phyloP scores from a whole-genome alignment of 345 rosid genomes.

The Populus nigra region DNA sequence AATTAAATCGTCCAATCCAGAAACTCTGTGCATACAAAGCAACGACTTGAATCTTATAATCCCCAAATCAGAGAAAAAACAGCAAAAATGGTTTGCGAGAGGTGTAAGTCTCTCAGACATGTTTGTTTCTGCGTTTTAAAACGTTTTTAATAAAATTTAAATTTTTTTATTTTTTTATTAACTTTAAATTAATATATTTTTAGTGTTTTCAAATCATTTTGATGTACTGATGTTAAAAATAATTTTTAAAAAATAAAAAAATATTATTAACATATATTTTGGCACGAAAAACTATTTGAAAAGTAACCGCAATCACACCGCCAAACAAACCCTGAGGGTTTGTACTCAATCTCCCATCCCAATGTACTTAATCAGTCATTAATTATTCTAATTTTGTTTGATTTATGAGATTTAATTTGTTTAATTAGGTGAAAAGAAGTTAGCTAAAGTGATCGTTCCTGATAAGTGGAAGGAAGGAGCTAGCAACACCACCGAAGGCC shows the following conservation, averaged over 20 bases:
- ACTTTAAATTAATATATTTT: too few relatives aligned
- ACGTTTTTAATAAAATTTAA: too few relatives aligned
- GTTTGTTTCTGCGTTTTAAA: too few relatives aligned
- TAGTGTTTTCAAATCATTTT: too few relatives aligned
- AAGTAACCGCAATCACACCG: too few relatives aligned
- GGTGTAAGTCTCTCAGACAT: conserved; percentile 64
- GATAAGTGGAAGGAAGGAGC: conserved; percentile 99
- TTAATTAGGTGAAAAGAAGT: conserved; percentile 80
- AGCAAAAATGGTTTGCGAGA: conserved; percentile 81
- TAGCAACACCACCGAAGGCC: conserved; percentile 83
- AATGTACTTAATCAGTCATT: background rate
- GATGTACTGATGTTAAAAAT: too few relatives aligned
- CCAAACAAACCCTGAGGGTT: too few relatives aligned
- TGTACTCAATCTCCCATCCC: background rate
- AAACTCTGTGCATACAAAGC: background rate
- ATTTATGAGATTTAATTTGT: background rate
- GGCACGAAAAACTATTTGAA: too few relatives aligned
- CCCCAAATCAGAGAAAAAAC: background rate
- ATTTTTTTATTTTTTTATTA: too few relatives aligned
- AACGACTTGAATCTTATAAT: conserved; percentile 5
- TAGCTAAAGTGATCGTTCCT: conserved; percentile 91
- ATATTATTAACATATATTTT: too few relatives aligned
- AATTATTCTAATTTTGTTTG: background rate
- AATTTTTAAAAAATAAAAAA: too few relatives aligned
- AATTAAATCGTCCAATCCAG: background rate